Evolutionary conservation across 306 rosid genomes (phyloP).

Genomic region (Carpinus fangiana): DNA sequence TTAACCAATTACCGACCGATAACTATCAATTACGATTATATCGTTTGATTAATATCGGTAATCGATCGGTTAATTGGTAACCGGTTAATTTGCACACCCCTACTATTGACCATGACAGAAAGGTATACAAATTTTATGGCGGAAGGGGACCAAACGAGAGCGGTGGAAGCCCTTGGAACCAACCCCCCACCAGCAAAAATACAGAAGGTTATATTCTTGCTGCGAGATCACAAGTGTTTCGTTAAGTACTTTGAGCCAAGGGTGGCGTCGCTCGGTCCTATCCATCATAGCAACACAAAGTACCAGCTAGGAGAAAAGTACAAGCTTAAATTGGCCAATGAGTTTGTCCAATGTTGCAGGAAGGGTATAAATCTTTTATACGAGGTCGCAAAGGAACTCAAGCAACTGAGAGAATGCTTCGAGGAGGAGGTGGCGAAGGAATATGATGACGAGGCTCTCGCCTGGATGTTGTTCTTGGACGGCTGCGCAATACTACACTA

Average conservation of each 20-base stretch:
- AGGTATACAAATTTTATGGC: too few species aligned
- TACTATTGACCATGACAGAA: too few species aligned
- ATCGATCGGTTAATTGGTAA: too few species aligned
- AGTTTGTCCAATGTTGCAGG: neutral
- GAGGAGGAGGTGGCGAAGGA: neutral
- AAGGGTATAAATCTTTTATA: neutral
- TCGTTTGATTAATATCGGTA: too few species aligned
- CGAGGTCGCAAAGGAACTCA: neutral
- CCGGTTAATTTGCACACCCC: too few species aligned
- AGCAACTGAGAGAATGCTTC: slow-evolving; percentile 1
- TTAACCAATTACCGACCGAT: too few species aligned
- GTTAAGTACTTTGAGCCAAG: slow-evolving; percentile 13
- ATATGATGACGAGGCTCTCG: neutral
- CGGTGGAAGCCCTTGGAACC: too few species aligned
- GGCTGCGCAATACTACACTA: slow-evolving; percentile 21
- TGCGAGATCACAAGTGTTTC: neutral
- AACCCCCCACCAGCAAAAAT: slow-evolving; percentile 5
- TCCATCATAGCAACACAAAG: slow-evolving; percentile 12
- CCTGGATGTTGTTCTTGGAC: slow-evolving; percentile 27
- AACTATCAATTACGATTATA: too few species aligned
- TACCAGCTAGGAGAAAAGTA: neutral
- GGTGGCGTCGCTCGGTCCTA: slow-evolving; percentile 25
- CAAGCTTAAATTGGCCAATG: slow-evolving; percentile 10
- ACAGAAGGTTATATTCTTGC: slow-evolving; percentile 16
- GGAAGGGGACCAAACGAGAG: too few species aligned